A percentile compares a stretch with the other conserved stretches of the same genome.
Evolutionary conservation across 768 basidiomycete genomes (phyloP).

Genomic region (Calocybe cyanea): DNA sequence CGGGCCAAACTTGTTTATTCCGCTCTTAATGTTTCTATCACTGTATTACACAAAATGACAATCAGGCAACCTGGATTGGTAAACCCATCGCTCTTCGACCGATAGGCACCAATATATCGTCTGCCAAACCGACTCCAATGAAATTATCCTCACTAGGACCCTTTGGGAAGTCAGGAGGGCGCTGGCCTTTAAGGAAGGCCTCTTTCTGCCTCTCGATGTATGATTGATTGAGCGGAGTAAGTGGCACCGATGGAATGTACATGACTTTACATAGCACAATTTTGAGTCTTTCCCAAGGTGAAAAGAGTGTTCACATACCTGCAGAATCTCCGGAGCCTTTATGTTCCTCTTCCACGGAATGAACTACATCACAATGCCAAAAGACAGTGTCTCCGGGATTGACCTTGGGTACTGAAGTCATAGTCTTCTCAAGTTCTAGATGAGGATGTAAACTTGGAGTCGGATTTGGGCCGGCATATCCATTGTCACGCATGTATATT

Average conservation of each 20-base stretch:
- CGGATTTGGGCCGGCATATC: conserved; percentile 42
- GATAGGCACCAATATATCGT: conserved; percentile 30
- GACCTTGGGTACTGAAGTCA: conserved; percentile 70
- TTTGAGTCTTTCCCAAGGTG: not conserved
- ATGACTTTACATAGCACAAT: conserved; percentile 44
- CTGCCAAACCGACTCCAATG: conserved; percentile 30
- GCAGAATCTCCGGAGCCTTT: conserved; percentile 53
- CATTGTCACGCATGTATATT: conserved; percentile 34
- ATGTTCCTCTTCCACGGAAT: conserved; percentile 50
- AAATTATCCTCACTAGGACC: conserved; percentile 33
- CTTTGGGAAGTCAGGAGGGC: conserved; percentile 71
- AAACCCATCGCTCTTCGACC: conserved; percentile 42
- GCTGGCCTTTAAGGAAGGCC: conserved; percentile 52
- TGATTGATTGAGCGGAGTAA: conserved; percentile 54
- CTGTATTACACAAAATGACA: too few species aligned
- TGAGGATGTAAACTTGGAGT: conserved; percentile 63
- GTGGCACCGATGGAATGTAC: conserved; percentile 74
- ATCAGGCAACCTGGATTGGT: conserved; percentile 22
- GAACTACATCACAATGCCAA: conserved; percentile 65
- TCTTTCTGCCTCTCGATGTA: conserved; percentile 64
- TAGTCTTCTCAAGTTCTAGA: conserved; percentile 55
- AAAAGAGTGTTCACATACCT: conserved; percentile 27
- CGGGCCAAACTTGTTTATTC: too few species aligned
- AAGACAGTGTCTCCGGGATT: conserved; percentile 76
- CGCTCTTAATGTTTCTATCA: too few species aligned